phyloP scores from a whole-genome alignment of 1,284 basidiomycete genomes.

The Sutorius eximius region DNA sequence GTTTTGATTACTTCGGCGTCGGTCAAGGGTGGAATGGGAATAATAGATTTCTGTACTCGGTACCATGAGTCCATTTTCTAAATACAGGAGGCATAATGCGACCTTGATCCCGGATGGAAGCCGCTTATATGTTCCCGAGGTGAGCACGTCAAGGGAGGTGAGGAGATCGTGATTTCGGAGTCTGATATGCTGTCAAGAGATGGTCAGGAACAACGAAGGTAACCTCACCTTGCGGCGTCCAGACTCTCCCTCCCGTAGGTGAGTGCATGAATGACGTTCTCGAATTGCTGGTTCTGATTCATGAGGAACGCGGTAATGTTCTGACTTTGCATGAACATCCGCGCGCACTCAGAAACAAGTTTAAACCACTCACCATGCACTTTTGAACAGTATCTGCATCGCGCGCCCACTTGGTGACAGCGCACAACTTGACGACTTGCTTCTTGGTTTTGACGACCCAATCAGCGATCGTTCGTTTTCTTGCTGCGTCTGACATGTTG shows the following conservation, averaged over 20 bases:
- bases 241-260: conserved; percentile 65
- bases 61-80: conserved; percentile 20
- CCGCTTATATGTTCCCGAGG: conserved; percentile 77
- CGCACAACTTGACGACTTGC: conserved; percentile 87
- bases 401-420: conserved; percentile 79
- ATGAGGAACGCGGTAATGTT: conserved; percentile 83
- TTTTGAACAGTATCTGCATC: conserved; percentile 80
- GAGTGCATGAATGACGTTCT: conserved; percentile 64
- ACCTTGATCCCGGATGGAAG: conserved; percentile 81
- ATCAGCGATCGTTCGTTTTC: conserved; percentile 81
- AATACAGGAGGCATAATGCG: conserved; percentile 19
- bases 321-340: conserved; percentile 37
- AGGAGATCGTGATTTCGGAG: conserved; percentile 88
- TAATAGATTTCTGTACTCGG: conserved; percentile 58
- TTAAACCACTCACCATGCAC: conserved; percentile 62
- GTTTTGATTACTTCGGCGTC: conserved; percentile 67
- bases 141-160: conserved; percentile 84
- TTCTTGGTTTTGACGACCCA: conserved; percentile 88
- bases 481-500: conserved; percentile 76
- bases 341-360: background rate
- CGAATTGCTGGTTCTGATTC: conserved; percentile 82
- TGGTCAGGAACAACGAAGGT: background rate
- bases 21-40: conserved; percentile 64
- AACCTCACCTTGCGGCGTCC: conserved; percentile 62
- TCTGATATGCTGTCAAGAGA: conserved; percentile 40